Percentiles rank a stretch among this genome's conserved stretches.
Conservation (phyloP, 257 asterid species). For the Paraleonurus japonicus region DNA sequence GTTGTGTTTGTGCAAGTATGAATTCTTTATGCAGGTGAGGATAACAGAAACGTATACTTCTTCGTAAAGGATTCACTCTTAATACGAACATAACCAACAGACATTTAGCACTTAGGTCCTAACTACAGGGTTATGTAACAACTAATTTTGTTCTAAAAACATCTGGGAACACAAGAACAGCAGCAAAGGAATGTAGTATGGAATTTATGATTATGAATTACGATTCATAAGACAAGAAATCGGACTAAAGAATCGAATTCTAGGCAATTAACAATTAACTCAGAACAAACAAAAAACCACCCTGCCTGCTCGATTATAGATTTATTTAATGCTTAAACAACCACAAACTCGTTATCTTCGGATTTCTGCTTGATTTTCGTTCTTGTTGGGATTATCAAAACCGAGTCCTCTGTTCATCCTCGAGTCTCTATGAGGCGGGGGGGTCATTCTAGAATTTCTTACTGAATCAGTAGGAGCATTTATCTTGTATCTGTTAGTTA, state of each 20-base stretch:
- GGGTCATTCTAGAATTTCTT: constrained; percentile 23
- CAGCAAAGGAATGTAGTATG: not conserved
- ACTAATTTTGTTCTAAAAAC: not conserved
- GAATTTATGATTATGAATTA: not conserved
- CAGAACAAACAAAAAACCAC: not conserved
- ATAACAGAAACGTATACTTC: not conserved
- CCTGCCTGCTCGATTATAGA: constrained; percentile 5
- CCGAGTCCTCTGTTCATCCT: constrained; percentile 34
- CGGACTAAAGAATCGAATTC: not conserved
- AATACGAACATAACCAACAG: not conserved
- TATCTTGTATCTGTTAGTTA: constrained; percentile 55
- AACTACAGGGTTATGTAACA: not conserved
- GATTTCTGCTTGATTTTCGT: constrained; percentile 33
- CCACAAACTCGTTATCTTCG: constrained; percentile 23
- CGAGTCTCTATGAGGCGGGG: constrained; percentile 24
- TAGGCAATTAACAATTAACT: not conserved
- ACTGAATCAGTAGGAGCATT: constrained; percentile 33
- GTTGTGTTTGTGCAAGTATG: too few relatives aligned
- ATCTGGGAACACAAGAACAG: not conserved
- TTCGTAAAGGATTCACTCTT: not conserved
- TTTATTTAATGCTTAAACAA: constrained; percentile 1
- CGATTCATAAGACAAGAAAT: not conserved
- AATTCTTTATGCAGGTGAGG: too few relatives aligned
- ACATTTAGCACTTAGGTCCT: not conserved
- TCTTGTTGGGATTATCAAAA: constrained; percentile 28